Evolutionary conservation across 768 basidiomycete genomes (phyloP).

Genomic region (Boletellus ananas): DNA sequence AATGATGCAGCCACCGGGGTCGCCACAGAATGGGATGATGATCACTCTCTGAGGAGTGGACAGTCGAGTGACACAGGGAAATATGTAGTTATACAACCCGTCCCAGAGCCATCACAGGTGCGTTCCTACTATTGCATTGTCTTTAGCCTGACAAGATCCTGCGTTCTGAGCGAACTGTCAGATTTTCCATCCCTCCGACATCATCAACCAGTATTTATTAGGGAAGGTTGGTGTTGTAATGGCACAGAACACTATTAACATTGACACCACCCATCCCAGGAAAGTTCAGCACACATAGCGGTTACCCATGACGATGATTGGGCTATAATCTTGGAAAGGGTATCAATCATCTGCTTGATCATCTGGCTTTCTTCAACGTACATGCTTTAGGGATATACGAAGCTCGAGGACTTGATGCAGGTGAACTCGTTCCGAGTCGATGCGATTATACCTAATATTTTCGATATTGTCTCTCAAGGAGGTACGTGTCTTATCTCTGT

Average conservation of each 20-base stretch:
- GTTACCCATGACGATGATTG: conserved; percentile 9
- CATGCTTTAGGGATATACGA: background rate
- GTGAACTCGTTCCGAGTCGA: background rate
- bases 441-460: background rate
- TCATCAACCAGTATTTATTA: conserved; percentile 8
- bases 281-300: background rate
- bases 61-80: too few species aligned
- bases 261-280: background rate
- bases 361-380: background rate
- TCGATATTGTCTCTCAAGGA: background rate
- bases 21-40: too few species aligned
- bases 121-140: too few species aligned
- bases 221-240: background rate
- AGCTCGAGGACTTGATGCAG: conserved; percentile 1
- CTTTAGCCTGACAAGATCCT: background rate
- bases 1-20: too few species aligned
- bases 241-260: background rate
- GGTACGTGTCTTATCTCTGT: background rate
- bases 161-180: background rate
- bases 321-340: background rate
- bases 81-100: background rate
- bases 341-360: too few species aligned
- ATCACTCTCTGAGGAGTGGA: too few species aligned
- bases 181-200: conserved; percentile 14
- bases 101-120: conserved; percentile 3